Evolutionary conservation across 164 flowering plant genomes (phyloP), one percentile per base, ranked within the genome.

Genomic region (Cinnamomum chago): DNA sequence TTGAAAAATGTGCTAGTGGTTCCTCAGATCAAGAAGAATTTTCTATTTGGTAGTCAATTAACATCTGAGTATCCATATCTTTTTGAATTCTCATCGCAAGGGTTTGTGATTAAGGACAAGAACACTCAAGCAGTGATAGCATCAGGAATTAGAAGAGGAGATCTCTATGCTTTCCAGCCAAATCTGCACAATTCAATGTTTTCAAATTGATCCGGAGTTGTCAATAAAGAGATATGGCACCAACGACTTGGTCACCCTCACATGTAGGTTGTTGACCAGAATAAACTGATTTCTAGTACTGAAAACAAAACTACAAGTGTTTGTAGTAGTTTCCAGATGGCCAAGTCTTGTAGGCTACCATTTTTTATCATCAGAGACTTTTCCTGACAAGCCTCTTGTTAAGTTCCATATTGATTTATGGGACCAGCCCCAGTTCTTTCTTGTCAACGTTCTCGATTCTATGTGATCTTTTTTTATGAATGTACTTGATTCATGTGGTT

Each of bases 81-180:
- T 28, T 58, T 71, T 71, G 50, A 71, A 20, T 70, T 70, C 35
- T 13, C 60, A 20, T 51, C 58, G 4, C 9, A 24, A 10, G 62
- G 72, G 3, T 51, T 70, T 70, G 62, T 70, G 72, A 70, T 70
- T 15, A 52, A 70, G 58, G 12, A 70, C n/a, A 70, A 40, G 40
- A 55, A 70, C 10, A 70, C 72, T 50, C 3, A n/a, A 11, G 6
- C 30, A 52, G 35, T 70, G 72, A 70, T 52, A 20, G 62, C 72
- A n/a, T 50, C 72, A 24, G 35, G 72, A 23, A 50, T 17, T 11
- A 50, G 72, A 17, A 47, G n/a, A 2, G 62, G 71, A 5, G 71
- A 51, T 23, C 62, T 70, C 5, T 70, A 70, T 20, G 60, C 62
- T 20, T 23, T 70, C 2, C 18, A 15, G 20, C 58, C 62, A 70